These are phyloP conservation scores for Zygosaccharomyces gambellarensis DNA, from an alignment of 805 yeast genomes.

Conservation along the genomic window DNA sequence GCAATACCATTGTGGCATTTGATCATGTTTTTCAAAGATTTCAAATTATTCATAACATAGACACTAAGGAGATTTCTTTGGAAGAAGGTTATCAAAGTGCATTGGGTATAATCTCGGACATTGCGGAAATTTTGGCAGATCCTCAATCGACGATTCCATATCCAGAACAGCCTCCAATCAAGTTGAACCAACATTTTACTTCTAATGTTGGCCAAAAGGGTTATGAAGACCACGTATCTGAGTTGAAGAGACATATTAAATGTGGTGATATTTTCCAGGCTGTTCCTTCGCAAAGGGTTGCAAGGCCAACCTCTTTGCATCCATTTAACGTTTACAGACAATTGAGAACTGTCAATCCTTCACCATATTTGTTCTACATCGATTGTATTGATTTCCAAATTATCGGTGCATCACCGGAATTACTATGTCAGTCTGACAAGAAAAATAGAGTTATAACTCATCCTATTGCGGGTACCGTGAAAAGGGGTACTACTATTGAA, in stretches of 20 bases:
- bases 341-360: conserved; percentile 91
- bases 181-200: conserved; percentile 59
- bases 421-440: conserved; percentile 74
- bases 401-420: conserved; percentile 97
- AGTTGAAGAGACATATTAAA: conserved; percentile 72
- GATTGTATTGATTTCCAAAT: conserved; percentile 89
- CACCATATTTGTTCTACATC: conserved; percentile 92
- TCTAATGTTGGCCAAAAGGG: conserved; percentile 94
- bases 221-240: conserved; percentile 75
- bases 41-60: conserved; percentile 80
- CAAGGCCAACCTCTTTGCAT: conserved; percentile 90
- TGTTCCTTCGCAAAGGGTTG: conserved; percentile 95
- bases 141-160: conserved; percentile 43
- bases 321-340: conserved; percentile 96
- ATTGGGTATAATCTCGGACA: conserved; percentile 50
- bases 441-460: conserved; percentile 80
- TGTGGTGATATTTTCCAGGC: conserved; percentile 96
- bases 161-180: conserved; percentile 74
- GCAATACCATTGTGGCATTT: conserved; percentile 83
- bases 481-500: conserved; percentile 82
- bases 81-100: conserved; percentile 51
- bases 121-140: conserved; percentile 47
- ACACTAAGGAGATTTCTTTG: conserved; percentile 36
- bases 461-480: conserved; percentile 97
- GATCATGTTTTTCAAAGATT: conserved; percentile 93